Evolutionary conservation across 2,329 filamentous ascomycete species (phyloP).

Genomic region (Ophiostoma australiae): DNA sequence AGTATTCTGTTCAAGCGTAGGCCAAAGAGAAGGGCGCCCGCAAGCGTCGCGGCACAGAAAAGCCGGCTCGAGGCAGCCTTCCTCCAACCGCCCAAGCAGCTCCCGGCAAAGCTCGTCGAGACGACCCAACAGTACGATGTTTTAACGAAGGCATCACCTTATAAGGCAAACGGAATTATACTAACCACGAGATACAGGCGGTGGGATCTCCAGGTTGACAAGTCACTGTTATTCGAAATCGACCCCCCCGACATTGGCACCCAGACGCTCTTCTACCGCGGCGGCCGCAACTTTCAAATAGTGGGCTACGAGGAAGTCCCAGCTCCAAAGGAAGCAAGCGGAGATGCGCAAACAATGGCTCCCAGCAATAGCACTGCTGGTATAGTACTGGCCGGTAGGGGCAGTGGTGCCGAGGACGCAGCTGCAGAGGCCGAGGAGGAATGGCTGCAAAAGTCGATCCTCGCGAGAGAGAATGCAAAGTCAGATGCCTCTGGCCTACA

Average conservation of each 20-base stretch:
- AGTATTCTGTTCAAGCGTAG: conserved; percentile 23
- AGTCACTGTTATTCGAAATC: conserved; percentile 77
- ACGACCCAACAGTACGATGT: conserved; percentile 65
- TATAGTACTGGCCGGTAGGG: conserved; percentile 34
- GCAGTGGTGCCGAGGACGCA: conserved; percentile 56
- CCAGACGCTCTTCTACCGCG: conserved; percentile 85
- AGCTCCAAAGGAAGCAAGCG: conserved; percentile 79
- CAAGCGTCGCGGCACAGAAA: conserved; percentile 53
- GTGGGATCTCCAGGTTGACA: conserved; percentile 79
- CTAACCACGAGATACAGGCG: conserved; percentile 33
- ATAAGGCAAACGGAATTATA: not conserved
- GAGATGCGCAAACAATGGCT: conserved; percentile 94
- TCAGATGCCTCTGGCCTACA: conserved; percentile 36
- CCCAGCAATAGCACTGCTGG: not conserved
- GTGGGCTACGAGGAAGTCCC: conserved; percentile 94
- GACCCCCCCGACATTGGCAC: conserved; percentile 90
- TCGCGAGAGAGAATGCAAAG: conserved; percentile 30
- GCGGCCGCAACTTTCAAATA: conserved; percentile 86
- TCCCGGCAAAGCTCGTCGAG: conserved; percentile 83
- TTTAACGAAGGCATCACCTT: not conserved
- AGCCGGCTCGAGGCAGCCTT: conserved; percentile 69
- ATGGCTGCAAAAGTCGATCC: conserved; percentile 38
- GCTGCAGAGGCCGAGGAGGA: conserved; percentile 70
- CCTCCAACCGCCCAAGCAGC: conserved; percentile 70
- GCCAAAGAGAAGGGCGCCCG: conserved; percentile 13